Evolutionary conservation across 805 yeast genomes (phyloP).

Genomic region (Yamadazyma laniorum): DNA sequence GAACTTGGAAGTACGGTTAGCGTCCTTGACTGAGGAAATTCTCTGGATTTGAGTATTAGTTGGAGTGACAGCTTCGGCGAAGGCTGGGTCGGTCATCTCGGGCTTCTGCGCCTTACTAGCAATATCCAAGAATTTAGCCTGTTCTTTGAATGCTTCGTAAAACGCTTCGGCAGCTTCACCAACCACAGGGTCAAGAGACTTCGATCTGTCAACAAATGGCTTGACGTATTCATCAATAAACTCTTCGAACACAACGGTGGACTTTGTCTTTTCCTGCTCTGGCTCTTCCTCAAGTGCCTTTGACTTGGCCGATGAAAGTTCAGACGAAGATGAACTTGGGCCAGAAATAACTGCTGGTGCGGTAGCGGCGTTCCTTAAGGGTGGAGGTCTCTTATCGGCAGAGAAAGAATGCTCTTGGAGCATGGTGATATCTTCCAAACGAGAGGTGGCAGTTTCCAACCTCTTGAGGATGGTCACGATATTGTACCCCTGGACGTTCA

Average conservation of each 20-base stretch:
- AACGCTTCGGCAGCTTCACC: constrained; percentile 52
- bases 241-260: constrained; percentile 52
- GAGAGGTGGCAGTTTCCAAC: constrained; percentile 89
- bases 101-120: constrained; percentile 67
- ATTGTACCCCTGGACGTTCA: constrained; percentile 78
- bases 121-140: constrained; percentile 56
- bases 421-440: constrained; percentile 84
- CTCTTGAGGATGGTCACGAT: constrained; percentile 70
- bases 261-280: constrained; percentile 33
- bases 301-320: not conserved
- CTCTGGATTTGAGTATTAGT: constrained; percentile 58
- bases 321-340: constrained; percentile 1
- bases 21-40: constrained; percentile 67
- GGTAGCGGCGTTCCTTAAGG: constrained; percentile 5
- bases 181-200: constrained; percentile 54
- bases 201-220: constrained; percentile 59
- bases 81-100: constrained; percentile 50
- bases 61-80: constrained; percentile 61
- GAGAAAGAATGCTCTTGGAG: constrained; percentile 55
- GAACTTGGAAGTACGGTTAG: constrained; percentile 63
- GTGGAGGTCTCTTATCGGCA: constrained; percentile 13
- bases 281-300: constrained; percentile 2
- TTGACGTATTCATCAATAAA: constrained; percentile 52
- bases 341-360: constrained; percentile 10
- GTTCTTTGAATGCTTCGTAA: constrained; percentile 55